Conservation (phyloP, 2,329 filamentous ascomycete species). For the Boeremia exigua region DNA sequence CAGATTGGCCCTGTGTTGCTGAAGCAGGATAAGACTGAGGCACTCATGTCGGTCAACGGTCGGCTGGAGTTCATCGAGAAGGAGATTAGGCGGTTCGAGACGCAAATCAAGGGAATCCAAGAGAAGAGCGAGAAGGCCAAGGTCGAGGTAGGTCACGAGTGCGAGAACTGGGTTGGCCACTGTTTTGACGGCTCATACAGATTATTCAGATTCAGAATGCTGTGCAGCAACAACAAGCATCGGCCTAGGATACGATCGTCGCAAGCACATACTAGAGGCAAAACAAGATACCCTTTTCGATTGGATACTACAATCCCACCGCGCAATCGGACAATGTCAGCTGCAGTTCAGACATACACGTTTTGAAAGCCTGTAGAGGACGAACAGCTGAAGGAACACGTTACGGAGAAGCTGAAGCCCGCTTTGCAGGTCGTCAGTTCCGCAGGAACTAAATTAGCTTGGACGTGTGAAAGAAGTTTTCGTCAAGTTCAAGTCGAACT, state of each 20-base stretch:
- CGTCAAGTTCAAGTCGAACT: no score
- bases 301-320: background rate
- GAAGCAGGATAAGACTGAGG: constrained; percentile 93
- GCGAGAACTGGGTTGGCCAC: background rate
- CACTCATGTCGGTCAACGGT: constrained; percentile 87
- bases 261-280: background rate
- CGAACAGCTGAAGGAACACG: no score
- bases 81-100: constrained; percentile 79
- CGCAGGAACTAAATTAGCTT: no score
- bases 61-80: constrained; percentile 90
- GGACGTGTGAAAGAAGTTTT: no score
- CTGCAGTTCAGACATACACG: no score
- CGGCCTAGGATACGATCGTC: constrained; percentile 7
- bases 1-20: constrained; percentile 89
- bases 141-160: constrained; percentile 59
- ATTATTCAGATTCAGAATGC: constrained; percentile 42
- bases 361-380: no score
- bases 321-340: no score
- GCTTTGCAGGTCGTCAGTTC: no score
- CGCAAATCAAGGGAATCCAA: constrained; percentile 68
- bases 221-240: constrained; percentile 26
- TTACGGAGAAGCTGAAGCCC: no score
- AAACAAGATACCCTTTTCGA: constrained; percentile 20
- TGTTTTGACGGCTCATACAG: constrained; percentile 19
- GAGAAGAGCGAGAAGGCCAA: constrained; percentile 70